phyloP scores from a whole-genome alignment of 129 eudicot genomes.

The Ambrosia trifida region DNA sequence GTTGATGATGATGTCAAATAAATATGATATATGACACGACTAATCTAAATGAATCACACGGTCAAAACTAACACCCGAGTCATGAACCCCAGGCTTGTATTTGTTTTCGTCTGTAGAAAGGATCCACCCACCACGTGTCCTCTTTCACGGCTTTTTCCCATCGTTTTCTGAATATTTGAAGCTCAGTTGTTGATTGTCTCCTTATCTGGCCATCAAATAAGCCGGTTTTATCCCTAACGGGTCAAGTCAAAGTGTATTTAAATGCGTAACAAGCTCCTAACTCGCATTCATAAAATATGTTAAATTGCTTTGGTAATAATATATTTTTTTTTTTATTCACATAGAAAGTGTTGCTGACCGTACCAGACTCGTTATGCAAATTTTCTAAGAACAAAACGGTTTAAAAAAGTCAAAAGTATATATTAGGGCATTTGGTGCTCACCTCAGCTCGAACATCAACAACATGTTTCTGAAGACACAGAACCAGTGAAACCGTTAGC shows the following conservation, averaged over 20 bases:
- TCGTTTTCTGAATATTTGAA: constrained; percentile 59
- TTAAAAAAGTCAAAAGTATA: not conserved
- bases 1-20: constrained; percentile 4
- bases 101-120: constrained; percentile 39
- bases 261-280: constrained; percentile 10
- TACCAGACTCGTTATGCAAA: not conserved
- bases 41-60: constrained; percentile 19
- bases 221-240: no score
- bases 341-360: not conserved
- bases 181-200: constrained; percentile 76
- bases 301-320: not conserved
- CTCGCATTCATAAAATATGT: not conserved
- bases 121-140: constrained; percentile 69
- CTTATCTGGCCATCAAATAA: constrained; percentile 55
- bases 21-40: constrained; percentile 1
- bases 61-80: constrained; percentile 24
- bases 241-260: not conserved
- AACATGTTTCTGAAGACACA: constrained; percentile 42
- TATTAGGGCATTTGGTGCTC: constrained; percentile 26
- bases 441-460: constrained; percentile 73
- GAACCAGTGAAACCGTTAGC: constrained; percentile 3
- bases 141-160: constrained; percentile 75
- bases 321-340: not conserved
- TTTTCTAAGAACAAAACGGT: not conserved
- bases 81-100: constrained; percentile 21